Evolutionary conservation across 2,329 filamentous ascomycete genomes (phyloP), one percentile per base, ranked within the genome.

Genomic region (Capronia coronata): DNA sequence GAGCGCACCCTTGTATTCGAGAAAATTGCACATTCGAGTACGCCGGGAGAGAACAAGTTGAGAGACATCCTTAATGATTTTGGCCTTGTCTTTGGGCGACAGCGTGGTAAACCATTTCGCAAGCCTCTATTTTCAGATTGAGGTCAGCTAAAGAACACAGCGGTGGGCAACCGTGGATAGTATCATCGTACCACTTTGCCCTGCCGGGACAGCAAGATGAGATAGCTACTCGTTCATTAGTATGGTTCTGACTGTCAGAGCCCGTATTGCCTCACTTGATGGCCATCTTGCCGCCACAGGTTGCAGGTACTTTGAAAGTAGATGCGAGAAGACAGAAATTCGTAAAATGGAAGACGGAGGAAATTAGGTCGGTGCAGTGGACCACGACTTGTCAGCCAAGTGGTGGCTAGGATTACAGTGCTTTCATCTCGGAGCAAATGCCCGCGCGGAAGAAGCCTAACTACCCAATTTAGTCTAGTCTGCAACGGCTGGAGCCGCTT

Each of bases 71-170:
- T 98, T 98, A 78, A 98, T 91, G 67, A 98, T 97, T 79, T 98
- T 98, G 72, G 91, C 93, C 76, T 98, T 98, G 67, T 98, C 93
- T 72, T 86, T 96, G 57, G 93, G 93, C 29, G 91, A 95, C 56
- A 98, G 79, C 13, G 93, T 98, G 48, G 90, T 94, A 74, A 98
- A 98, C 93, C 93, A 98, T 75, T 98, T 98, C 61, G 93, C 93
- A 49, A 98, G 84, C 67, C 93, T 90, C 93, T 98, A 72, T 49
- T 57, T 51, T 48, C 44, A 61, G 58, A 59, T 62, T 61, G 58
- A 64, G 52, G 51, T 57, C 49, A 54, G 46, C 38, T 40, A 41
- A 48, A 46, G 45, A 49, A 65, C 59, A 65, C 59, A 58, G 59
- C 47, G 67, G 70, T 71, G 66, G 68, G 64, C 49, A 51, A 58